These are phyloP conservation scores for Gaeumannomyces sp. DNA, from an alignment of 2,329 filamentous ascomycete genomes.

Conservation along the genomic window DNA sequence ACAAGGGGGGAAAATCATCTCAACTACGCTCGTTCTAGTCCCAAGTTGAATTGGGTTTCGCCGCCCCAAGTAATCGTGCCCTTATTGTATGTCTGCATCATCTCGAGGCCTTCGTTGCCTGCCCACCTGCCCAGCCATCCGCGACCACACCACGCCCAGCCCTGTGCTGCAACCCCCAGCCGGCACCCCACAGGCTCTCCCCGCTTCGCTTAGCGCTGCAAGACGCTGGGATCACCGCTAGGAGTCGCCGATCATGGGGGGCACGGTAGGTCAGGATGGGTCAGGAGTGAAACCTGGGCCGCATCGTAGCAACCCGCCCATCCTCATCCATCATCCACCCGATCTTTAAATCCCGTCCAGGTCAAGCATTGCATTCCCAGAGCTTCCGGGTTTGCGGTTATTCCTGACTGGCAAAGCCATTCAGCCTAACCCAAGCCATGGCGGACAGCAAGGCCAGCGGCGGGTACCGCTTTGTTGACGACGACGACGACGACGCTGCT, in stretches of 20 bases:
- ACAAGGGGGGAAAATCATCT: too few relatives aligned
- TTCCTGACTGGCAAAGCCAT: not conserved
- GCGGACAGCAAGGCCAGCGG: not conserved
- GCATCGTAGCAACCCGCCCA: too few relatives aligned
- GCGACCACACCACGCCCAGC: too few relatives aligned
- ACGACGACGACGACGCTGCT: too few relatives aligned
- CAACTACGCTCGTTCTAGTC: not conserved
- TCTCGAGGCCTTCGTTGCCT: too few relatives aligned
- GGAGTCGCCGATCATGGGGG: too few relatives aligned
- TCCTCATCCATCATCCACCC: not conserved
- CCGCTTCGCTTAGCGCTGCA: not conserved
- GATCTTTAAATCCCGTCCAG: not conserved
- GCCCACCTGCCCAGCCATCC: too few relatives aligned
- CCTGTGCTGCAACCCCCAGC: not conserved
- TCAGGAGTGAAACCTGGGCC: not conserved
- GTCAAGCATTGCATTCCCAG: not conserved
- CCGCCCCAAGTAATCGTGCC: too few relatives aligned
- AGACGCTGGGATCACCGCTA: not conserved
- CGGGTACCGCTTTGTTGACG: not conserved
- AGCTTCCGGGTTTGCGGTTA: not conserved
- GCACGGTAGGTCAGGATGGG: too few relatives aligned
- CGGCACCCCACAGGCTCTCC: not conserved
- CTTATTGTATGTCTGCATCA: too few relatives aligned
- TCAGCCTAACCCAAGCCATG: not conserved
- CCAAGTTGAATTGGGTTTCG: too few relatives aligned